Conservation (phyloP, 345 rosid genomes). For the Pistacia vera region DNA sequence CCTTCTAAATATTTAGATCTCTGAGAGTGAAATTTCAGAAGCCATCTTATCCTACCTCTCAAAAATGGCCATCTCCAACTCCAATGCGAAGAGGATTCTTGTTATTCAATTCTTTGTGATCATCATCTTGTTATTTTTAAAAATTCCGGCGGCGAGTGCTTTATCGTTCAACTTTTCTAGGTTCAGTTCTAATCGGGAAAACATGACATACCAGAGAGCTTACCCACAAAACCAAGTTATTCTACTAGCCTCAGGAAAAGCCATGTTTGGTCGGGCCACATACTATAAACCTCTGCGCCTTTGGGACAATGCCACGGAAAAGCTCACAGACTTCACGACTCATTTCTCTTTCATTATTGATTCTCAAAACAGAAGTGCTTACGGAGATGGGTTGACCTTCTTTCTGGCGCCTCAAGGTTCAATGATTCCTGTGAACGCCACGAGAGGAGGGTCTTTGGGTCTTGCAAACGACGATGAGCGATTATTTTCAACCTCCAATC, state of each 20-base stretch:
- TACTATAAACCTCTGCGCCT: slow-evolving; percentile 18
- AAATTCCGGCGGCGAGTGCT: not conserved
- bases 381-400: slow-evolving; percentile 13
- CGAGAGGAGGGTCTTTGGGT: slow-evolving; percentile 14
- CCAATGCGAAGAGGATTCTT: not conserved
- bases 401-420: slow-evolving; percentile 5
- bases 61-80: slow-evolving; percentile 1
- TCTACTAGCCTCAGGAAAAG: slow-evolving; percentile 13
- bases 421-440: not conserved
- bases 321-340: slow-evolving; percentile 27
- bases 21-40: not conserved
- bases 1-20: not conserved
- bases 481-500: not conserved
- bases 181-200: not conserved
- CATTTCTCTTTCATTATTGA: slow-evolving; percentile 24
- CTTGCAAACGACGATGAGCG: slow-evolving; percentile 4
- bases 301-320: slow-evolving; percentile 24
- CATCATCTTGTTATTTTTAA: not conserved
- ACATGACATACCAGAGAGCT: slow-evolving; percentile 19
- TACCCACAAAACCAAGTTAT: not conserved
- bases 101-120: not conserved
- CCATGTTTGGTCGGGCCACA: slow-evolving; percentile 18
- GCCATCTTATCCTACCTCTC: not conserved
- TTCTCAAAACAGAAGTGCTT: not conserved
- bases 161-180: slow-evolving; percentile 21